Evolutionary conservation across 345 rosid species (phyloP).

Genomic region (Erodium maritimum): DNA sequence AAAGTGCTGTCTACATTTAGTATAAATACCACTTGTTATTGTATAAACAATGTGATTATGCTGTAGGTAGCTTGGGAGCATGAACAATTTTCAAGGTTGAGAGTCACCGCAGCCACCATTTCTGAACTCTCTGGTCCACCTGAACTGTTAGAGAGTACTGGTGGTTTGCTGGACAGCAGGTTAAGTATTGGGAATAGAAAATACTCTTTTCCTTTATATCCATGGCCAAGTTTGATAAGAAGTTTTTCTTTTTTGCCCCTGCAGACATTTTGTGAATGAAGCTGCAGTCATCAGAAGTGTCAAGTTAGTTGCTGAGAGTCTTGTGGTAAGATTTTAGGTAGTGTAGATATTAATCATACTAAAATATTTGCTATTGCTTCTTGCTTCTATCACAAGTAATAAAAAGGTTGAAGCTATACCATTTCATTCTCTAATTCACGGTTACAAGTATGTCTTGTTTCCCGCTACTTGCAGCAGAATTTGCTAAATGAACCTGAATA

Average conservation of each 20-base stretch:
- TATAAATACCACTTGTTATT: too few species aligned
- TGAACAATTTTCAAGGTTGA: conserved; percentile 90
- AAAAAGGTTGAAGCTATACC: background rate
- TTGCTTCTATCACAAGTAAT: background rate
- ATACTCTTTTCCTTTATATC: conserved; percentile 1
- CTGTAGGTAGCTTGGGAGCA: conserved; percentile 99
- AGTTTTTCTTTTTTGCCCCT: conserved; percentile 2
- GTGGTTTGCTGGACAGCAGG: conserved; percentile 81
- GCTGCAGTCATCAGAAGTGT: conserved; percentile 51
- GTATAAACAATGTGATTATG: conserved; percentile 1
- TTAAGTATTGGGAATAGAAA: conserved; percentile 15
- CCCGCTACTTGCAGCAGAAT: background rate
- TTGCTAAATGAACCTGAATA: background rate
- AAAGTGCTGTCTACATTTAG: too few species aligned
- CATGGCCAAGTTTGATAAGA: background rate
- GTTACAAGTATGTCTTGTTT: background rate
- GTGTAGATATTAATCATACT: conserved; percentile 5
- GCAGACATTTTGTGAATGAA: conserved; percentile 63
- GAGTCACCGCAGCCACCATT: conserved; percentile 91
- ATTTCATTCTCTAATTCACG: background rate
- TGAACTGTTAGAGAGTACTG: conserved; percentile 58
- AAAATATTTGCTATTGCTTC: background rate
- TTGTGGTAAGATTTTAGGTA: conserved; percentile 51
- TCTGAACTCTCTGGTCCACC: conserved; percentile 72
- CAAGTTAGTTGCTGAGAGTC: conserved; percentile 84